These are phyloP conservation scores for Suillus occidentalis DNA, from an alignment of 768 basidiomycete species.

Conservation along the genomic window DNA sequence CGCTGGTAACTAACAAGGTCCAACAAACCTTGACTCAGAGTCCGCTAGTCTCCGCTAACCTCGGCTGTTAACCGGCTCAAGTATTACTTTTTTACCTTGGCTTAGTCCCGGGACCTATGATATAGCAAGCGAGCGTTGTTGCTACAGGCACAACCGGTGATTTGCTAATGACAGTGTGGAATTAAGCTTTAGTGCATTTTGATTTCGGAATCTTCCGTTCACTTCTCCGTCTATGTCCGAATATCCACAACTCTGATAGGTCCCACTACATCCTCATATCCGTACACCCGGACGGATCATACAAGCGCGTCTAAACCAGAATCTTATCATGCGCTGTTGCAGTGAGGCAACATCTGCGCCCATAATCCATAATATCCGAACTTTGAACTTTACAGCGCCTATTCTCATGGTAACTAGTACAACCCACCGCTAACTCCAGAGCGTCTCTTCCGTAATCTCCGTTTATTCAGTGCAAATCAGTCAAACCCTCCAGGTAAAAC, in stretches of 20 bases:
- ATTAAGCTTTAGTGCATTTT: constrained; percentile 33
- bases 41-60: constrained; percentile 1
- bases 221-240: constrained; percentile 34
- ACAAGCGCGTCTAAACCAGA: too few species aligned
- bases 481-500: neutral
- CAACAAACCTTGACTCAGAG: constrained; percentile 29
- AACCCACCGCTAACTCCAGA: constrained; percentile 24
- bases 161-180: constrained; percentile 24
- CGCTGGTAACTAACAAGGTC: constrained; percentile 14
- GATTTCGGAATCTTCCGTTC: constrained; percentile 28
- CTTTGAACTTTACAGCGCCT: too few species aligned
- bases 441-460: constrained; percentile 35
- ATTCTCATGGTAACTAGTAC: constrained; percentile 13
- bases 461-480: too few species aligned
- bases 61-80: neutral
- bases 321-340: too few species aligned
- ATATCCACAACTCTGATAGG: too few species aligned
- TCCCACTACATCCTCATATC: too few species aligned
- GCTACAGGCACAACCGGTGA: constrained; percentile 18
- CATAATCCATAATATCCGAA: too few species aligned
- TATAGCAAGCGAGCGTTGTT: neutral
- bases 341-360: too few species aligned
- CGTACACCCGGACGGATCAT: too few species aligned
- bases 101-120: neutral
- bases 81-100: neutral